phyloP scores from a whole-genome alignment of 192 early-diverging fungal species.

The Phlyctochytrium bullatum region DNA sequence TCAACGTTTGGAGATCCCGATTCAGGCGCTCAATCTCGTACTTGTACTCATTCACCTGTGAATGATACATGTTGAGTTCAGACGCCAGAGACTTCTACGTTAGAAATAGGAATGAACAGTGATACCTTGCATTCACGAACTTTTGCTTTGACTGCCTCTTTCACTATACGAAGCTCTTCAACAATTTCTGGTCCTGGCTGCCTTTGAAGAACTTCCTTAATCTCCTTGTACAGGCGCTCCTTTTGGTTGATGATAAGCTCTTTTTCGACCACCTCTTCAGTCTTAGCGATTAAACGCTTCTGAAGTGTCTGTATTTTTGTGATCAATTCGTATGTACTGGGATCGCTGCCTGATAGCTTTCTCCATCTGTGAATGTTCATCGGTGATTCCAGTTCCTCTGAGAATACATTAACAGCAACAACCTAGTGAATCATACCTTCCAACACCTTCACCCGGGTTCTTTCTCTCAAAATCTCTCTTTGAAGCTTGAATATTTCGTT shows the following conservation, averaged over 20 bases:
- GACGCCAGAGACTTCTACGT: slow-evolving; percentile 50
- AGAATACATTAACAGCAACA: neutral
- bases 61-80: slow-evolving; percentile 66
- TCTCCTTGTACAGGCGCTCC: slow-evolving; percentile 56
- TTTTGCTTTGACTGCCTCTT: slow-evolving; percentile 51
- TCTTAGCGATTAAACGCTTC: slow-evolving; percentile 58
- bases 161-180: slow-evolving; percentile 49
- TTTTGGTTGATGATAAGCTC: slow-evolving; percentile 58
- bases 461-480: slow-evolving; percentile 54
- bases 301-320: slow-evolving; percentile 63
- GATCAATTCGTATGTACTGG: slow-evolving; percentile 59
- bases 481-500: slow-evolving; percentile 58
- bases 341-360: slow-evolving; percentile 57
- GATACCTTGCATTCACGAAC: slow-evolving; percentile 52
- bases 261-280: slow-evolving; percentile 63
- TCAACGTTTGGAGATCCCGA: slow-evolving; percentile 54
- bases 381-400: slow-evolving; percentile 64
- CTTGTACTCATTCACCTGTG: slow-evolving; percentile 63
- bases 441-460: slow-evolving; percentile 58
- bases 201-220: slow-evolving; percentile 56
- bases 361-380: slow-evolving; percentile 67
- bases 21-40: slow-evolving; percentile 57
- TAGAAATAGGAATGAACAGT: neutral
- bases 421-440: slow-evolving; percentile 40
- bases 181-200: slow-evolving; percentile 58